Evolutionary conservation across 108 stramenopile species (phyloP).

Genomic region (Fragilariopsis cylindrus): DNA sequence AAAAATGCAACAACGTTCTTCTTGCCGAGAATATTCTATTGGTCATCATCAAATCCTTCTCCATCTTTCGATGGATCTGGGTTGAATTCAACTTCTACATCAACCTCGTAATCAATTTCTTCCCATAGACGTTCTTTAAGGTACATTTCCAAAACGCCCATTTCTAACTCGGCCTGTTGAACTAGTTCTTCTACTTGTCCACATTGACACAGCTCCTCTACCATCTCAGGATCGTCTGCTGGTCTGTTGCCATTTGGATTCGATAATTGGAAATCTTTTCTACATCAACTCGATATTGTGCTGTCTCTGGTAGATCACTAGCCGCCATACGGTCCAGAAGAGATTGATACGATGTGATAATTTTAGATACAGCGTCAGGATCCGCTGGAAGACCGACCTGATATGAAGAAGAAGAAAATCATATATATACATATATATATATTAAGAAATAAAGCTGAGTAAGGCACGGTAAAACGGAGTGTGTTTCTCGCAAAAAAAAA

Average conservation of each 20-base stretch:
- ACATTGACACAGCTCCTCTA: conserved; percentile 84
- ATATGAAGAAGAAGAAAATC: conserved; percentile 1
- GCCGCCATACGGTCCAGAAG: conserved; percentile 82
- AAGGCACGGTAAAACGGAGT: no score
- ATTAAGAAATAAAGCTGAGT: no score
- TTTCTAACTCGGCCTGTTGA: conserved; percentile 88
- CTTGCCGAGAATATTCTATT: no score
- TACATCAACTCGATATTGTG: conserved; percentile 84
- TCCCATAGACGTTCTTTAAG: conserved; percentile 82
- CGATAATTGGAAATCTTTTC: conserved; percentile 78
- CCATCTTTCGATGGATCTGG: conserved; percentile 54
- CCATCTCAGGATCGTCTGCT: conserved; percentile 85
- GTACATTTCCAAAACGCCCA: conserved; percentile 89
- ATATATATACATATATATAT: no score
- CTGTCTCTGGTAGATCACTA: conserved; percentile 83
- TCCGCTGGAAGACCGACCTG: conserved; percentile 87
- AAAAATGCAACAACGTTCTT: no score
- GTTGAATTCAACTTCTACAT: conserved; percentile 44
- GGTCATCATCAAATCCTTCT: conserved; percentile 41
- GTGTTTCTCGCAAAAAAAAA: no score
- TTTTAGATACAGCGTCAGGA: conserved; percentile 82
- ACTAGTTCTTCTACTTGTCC: conserved; percentile 94
- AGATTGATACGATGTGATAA: conserved; percentile 79
- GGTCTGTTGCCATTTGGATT: conserved; percentile 65
- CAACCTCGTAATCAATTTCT: conserved; percentile 55